A percentile compares a stretch with the other conserved stretches of the same genome.
phyloP scores from a whole-genome alignment of 2,329 filamentous ascomycete genomes.

The Cercospora beticola region DNA sequence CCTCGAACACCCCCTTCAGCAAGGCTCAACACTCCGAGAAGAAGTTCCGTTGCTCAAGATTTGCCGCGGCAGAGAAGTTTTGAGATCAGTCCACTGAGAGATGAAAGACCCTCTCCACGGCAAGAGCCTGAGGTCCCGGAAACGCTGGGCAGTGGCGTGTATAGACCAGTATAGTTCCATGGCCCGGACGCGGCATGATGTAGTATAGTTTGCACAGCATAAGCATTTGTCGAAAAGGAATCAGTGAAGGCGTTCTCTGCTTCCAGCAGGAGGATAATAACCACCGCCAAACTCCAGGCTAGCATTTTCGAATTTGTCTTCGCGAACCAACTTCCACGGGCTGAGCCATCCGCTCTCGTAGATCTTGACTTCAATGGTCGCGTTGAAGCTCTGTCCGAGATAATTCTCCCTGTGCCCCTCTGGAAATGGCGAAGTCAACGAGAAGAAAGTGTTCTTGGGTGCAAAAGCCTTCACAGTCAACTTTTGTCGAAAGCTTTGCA shows the following conservation, averaged over 20 bases:
- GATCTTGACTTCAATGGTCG: slow-evolving; percentile 45
- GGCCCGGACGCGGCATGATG: not conserved
- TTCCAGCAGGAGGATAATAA: slow-evolving; percentile 47
- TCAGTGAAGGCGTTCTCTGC: slow-evolving; percentile 39
- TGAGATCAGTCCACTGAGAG: slow-evolving; percentile 19
- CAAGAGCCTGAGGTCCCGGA: not conserved
- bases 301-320: slow-evolving; percentile 44
- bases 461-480: slow-evolving; percentile 44
- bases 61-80: slow-evolving; percentile 14
- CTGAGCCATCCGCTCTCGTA: slow-evolving; percentile 43
- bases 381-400: slow-evolving; percentile 50
- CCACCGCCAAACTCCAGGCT: slow-evolving; percentile 53
- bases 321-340: slow-evolving; percentile 43
- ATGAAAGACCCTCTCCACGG: not conserved
- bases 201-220: not conserved
- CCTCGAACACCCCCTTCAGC: slow-evolving; percentile 24
- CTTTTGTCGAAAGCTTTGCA: slow-evolving; percentile 44
- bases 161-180: not conserved
- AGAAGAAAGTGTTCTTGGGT: slow-evolving; percentile 47
- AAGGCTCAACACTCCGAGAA: slow-evolving; percentile 7
- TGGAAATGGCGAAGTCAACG: slow-evolving; percentile 47
- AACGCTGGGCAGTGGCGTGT: slow-evolving; percentile 3
- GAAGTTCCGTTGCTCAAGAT: slow-evolving; percentile 1
- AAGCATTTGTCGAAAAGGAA: not conserved
- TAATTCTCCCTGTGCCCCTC: slow-evolving; percentile 49